These are phyloP conservation scores for Allium cepa DNA, from an alignment of 106 monocot genomes.

Conservation along the genomic window DNA sequence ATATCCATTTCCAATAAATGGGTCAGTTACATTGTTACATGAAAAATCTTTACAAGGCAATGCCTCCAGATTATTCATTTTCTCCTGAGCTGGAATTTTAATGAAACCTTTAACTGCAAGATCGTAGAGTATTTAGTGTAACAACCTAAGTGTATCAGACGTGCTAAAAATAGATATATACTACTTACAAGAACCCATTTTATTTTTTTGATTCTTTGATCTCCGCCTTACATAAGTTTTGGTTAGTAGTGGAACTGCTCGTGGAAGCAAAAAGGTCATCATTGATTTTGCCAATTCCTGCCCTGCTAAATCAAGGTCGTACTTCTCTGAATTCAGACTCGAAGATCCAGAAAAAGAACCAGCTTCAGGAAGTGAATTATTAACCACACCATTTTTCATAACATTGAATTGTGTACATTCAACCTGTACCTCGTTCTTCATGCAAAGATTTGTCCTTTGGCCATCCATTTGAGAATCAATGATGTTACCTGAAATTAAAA, in stretches of 20 bases:
- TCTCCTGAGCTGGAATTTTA: slow-evolving; percentile 8
- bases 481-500: slow-evolving; percentile 16
- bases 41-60: not conserved
- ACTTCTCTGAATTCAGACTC: slow-evolving; percentile 34
- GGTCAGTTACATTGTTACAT: slow-evolving; percentile 4
- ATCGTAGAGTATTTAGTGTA: not conserved
- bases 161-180: no score
- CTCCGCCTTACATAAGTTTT: slow-evolving; percentile 57
- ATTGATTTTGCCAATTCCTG: slow-evolving; percentile 73
- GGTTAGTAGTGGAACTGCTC: slow-evolving; percentile 77
- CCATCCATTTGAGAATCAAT: slow-evolving; percentile 9
- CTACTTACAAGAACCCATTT: not conserved
- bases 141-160: no score
- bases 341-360: slow-evolving; percentile 49
- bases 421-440: slow-evolving; percentile 6
- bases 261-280: slow-evolving; percentile 90
- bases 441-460: slow-evolving; percentile 8
- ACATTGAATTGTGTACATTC: slow-evolving; percentile 9
- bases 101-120: slow-evolving; percentile 24
- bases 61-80: not conserved
- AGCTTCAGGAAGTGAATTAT: slow-evolving; percentile 41
- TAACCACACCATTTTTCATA: slow-evolving; percentile 8
- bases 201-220: slow-evolving; percentile 23
- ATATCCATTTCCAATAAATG: slow-evolving; percentile 12
- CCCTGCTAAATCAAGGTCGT: slow-evolving; percentile 33